Conservation (phyloP, 2,329 filamentous ascomycete genomes). For the Colletotrichum sp. region DNA sequence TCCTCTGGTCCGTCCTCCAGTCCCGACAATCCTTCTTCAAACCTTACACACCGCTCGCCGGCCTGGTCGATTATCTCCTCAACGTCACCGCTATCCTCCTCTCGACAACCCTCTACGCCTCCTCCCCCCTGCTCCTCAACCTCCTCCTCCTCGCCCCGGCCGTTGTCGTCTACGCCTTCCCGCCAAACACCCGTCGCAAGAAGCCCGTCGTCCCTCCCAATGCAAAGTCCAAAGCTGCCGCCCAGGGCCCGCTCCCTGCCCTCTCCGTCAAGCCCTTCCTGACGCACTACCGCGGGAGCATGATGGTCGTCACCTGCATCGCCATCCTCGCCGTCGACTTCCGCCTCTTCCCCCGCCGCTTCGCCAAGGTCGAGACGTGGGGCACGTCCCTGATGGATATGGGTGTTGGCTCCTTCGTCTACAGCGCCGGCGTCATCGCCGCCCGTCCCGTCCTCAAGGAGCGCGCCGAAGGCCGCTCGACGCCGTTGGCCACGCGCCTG, state of each 20-base stretch:
- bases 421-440: constrained; percentile 89
- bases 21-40: constrained; percentile 84
- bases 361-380: constrained; percentile 99
- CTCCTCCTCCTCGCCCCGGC: constrained; percentile 77
- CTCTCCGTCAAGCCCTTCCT: constrained; percentile 90
- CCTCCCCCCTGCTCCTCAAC: constrained; percentile 75
- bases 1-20: constrained; percentile 91
- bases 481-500: constrained; percentile 63
- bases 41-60: constrained; percentile 71
- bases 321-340: constrained; percentile 98
- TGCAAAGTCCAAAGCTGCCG: constrained; percentile 39
- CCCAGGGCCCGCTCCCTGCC: constrained; percentile 40
- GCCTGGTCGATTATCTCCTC: constrained; percentile 83
- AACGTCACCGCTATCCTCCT: constrained; percentile 84
- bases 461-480: constrained; percentile 53
- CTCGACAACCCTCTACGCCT: constrained; percentile 84
- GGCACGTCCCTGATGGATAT: constrained; percentile 99
- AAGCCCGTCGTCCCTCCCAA: constrained; percentile 54
- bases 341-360: constrained; percentile 86
- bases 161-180: constrained; percentile 63
- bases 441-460: constrained; percentile 81
- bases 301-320: constrained; percentile 89
- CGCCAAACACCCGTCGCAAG: constrained; percentile 45
- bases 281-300: constrained; percentile 86
- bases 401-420: constrained; percentile 97